A percentile compares a stretch with the other conserved stretches of the same genome.
phyloP scores from a whole-genome alignment of 306 rosid genomes.

The Herpetospermum pedunculosum region DNA sequence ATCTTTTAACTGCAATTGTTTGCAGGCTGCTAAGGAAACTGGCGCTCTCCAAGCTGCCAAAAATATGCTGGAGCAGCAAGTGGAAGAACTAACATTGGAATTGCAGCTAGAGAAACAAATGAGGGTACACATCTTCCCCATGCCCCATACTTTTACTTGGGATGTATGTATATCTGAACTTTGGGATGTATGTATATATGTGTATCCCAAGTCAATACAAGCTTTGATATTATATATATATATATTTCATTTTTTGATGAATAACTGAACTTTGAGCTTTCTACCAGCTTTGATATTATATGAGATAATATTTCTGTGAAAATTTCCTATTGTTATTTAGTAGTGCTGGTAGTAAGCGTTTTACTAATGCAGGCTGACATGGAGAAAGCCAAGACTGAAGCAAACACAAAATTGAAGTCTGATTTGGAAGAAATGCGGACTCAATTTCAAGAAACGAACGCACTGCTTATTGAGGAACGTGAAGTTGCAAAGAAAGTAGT shows the following conservation, averaged over 20 bases:
- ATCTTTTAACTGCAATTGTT: not conserved
- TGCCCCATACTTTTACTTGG: constrained; percentile 1
- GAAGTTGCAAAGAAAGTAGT: constrained; percentile 27
- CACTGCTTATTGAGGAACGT: constrained; percentile 38
- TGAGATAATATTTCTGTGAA: not conserved
- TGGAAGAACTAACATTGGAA: constrained; percentile 57
- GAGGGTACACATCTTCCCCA: constrained; percentile 40
- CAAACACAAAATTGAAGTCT: constrained; percentile 53
- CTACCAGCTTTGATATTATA: not conserved
- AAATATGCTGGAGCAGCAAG: constrained; percentile 64
- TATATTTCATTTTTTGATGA: too few species aligned
- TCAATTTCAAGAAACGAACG: constrained; percentile 40
- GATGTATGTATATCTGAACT: not conserved
- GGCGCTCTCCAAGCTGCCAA: constrained; percentile 91
- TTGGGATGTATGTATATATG: not conserved
- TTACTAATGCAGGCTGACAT: constrained; percentile 35
- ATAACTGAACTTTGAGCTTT: too few species aligned
- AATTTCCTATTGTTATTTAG: not conserved
- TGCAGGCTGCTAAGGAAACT: constrained; percentile 84
- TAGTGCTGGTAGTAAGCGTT: constrained; percentile 9
- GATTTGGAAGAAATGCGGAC: constrained; percentile 45
- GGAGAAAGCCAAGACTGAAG: constrained; percentile 64
- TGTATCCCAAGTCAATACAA: not conserved
- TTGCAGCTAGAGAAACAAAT: constrained; percentile 57
- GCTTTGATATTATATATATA: not conserved